Base-by-base conservation (phyloP, 805 yeast genomes). In the Metschnikowia baotianmanensis region DNA sequence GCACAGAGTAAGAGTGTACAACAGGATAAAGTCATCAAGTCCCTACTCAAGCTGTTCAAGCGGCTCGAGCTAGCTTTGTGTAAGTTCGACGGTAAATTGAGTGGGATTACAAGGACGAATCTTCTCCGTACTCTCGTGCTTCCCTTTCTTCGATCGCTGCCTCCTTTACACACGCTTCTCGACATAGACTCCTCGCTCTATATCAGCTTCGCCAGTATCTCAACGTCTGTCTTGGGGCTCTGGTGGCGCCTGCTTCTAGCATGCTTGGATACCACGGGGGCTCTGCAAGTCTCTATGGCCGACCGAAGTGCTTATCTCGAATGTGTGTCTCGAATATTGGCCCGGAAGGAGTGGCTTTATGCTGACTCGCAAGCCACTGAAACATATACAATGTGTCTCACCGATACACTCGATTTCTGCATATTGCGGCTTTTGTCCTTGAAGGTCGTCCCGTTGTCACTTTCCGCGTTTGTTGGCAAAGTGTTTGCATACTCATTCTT, bases 381-480 rank as follows among this genome's bases (percentile, higher is more conserved):
- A 10, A 56, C 51, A 19, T 74, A 64, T 50, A 53, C 63, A 22
- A 48, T 46, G 6, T 50, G 70, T 17, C 61, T 84, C 19, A 56
- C 67, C n/a, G 65, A 69, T 28, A 82, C 91, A 1, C 60, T 81
- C 38, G 75, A 72, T 35, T 74, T 69, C 50, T 68, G 78, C 39
- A 67, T 83, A 10, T 57, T 63, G 36, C 72, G 74, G 48, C 61
- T 80, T 42, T 56, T 62, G 24, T 62, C 69, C 34, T 52, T 71
- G 41, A 80, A 80, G 47, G 67, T 67, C 18, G 63, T 80, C 9
- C 70, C 86, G 0, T 58, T 79, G n/a, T 69, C 83, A 5, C 59
- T 76, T 16, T 69, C 78, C 17, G 87, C 88, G 3, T 82, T 83
- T 50, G 65, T 79, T 10, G 91, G 91, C 5, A 83, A 84, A 52